Evolutionary conservation across 768 basidiomycete genomes (phyloP).

Genomic region (Hebeloma cylindrosporum): DNA sequence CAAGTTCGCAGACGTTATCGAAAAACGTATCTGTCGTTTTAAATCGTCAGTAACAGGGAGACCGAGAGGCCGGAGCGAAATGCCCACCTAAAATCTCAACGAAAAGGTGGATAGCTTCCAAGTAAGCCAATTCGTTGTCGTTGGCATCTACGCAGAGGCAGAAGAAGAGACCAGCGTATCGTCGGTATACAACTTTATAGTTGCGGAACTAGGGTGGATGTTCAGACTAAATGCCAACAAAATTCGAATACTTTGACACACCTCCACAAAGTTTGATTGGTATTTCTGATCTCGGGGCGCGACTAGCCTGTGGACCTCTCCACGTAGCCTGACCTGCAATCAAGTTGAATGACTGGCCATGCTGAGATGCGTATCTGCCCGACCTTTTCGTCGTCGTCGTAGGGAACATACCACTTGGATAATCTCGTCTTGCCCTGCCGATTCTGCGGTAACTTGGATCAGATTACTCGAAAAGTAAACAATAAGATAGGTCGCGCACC

Average conservation of each 20-base stretch:
- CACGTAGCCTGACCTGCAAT: slow-evolving; percentile 83
- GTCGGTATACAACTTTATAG: slow-evolving; percentile 95
- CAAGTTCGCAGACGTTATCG: slow-evolving; percentile 97
- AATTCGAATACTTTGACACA: slow-evolving; percentile 38
- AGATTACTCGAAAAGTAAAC: background rate
- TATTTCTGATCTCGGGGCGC: slow-evolving; percentile 98
- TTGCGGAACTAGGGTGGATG: slow-evolving; percentile 76
- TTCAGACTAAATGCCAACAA: slow-evolving; percentile 3
- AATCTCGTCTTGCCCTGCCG: slow-evolving; percentile 97
- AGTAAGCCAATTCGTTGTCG: slow-evolving; percentile 95
- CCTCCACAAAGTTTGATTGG: slow-evolving; percentile 99
- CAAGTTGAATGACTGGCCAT: background rate
- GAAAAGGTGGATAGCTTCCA: slow-evolving; percentile 97
- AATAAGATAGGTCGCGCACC: slow-evolving; percentile 40
- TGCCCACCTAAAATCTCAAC: slow-evolving; percentile 91
- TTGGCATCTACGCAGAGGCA: slow-evolving; percentile 97
- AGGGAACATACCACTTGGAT: slow-evolving; percentile 99
- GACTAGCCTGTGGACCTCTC: slow-evolving; percentile 94
- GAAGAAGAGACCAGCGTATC: slow-evolving; percentile 98
- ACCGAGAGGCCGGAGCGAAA: background rate
- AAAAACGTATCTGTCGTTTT: slow-evolving; percentile 83
- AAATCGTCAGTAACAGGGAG: background rate
- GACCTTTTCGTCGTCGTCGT: slow-evolving; percentile 99
- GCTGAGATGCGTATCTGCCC: background rate
- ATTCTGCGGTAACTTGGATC: slow-evolving; percentile 55